Conservation (phyloP, 2,329 filamentous ascomycete species). For the Cucurbitaria berberidis region DNA sequence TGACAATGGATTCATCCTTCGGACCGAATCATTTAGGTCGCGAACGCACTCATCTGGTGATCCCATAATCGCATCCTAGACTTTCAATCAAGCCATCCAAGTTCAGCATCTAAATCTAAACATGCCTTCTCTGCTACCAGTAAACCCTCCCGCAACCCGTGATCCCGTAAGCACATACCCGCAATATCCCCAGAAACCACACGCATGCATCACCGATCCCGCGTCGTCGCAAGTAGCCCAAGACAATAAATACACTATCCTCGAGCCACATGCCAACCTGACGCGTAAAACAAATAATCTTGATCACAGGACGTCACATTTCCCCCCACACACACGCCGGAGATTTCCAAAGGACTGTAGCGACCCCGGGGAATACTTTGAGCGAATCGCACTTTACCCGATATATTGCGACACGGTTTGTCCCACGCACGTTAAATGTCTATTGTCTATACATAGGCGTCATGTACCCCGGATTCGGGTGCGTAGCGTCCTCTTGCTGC, state of each 20-base stretch:
- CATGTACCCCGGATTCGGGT: slow-evolving; percentile 23
- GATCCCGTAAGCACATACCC: slow-evolving; percentile 1
- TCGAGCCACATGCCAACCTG: not conserved
- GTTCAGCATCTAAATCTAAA: too few species aligned
- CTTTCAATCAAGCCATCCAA: not conserved
- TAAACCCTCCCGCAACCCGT: too few species aligned
- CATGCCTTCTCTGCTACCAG: not conserved
- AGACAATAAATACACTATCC: slow-evolving; percentile 1
- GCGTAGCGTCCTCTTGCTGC: slow-evolving; percentile 10
- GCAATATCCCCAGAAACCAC: not conserved
- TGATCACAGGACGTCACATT: slow-evolving; percentile 7
- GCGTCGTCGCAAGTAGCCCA: slow-evolving; percentile 4
- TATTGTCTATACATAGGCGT: slow-evolving; percentile 9
- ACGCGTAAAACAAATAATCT: not conserved
- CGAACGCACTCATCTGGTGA: not conserved
- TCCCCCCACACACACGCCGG: slow-evolving; percentile 2
- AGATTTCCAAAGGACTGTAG: slow-evolving; percentile 9
- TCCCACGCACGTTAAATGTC: slow-evolving; percentile 1
- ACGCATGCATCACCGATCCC: not conserved
- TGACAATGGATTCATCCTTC: not conserved
- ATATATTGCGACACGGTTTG: slow-evolving; percentile 10
- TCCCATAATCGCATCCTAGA: not conserved
- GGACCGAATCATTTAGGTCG: not conserved
- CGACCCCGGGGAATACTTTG: slow-evolving; percentile 2
- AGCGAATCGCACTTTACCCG: slow-evolving; percentile 20